Conservation (phyloP, 2,329 filamentous ascomycete genomes). For the Trichoderma atrobrunneum region DNA sequence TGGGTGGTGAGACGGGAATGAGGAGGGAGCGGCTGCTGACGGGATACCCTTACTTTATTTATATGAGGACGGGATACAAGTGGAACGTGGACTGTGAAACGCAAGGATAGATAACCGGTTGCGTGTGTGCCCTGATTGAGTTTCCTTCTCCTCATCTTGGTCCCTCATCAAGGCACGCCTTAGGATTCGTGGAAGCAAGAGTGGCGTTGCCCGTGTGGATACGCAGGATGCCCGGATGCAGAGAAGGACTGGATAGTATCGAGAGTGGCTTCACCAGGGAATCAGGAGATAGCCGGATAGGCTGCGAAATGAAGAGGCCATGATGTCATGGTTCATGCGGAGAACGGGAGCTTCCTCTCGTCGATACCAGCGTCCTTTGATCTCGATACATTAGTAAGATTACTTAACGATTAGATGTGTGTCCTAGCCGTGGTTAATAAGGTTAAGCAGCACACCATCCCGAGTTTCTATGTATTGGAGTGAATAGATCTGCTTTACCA, state of each 20-base stretch:
- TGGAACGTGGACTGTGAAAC: neutral
- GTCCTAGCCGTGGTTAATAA: neutral
- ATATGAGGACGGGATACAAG: neutral
- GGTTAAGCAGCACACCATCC: neutral
- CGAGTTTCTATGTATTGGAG: neutral
- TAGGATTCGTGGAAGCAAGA: neutral
- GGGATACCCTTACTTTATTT: neutral
- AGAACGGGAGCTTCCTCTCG: neutral
- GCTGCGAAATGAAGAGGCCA: neutral
- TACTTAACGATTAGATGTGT: neutral
- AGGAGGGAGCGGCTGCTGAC: neutral
- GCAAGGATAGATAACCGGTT: neutral
- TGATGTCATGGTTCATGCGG: slow-evolving; percentile 11
- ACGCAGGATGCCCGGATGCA: slow-evolving; percentile 1
- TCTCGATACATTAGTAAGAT: neutral
- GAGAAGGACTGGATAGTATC: neutral
- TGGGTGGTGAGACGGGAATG: neutral
- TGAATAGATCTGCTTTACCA: neutral
- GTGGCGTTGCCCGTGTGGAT: slow-evolving; percentile 11
- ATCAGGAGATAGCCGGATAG: neutral
- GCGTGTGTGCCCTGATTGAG: neutral
- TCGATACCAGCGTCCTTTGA: neutral
- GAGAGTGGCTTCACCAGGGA: neutral
- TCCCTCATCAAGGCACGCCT: neutral
- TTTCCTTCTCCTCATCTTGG: neutral